Conservation (phyloP, 371 early-diverging fungal genomes). For the Mortierella sp. region DNA sequence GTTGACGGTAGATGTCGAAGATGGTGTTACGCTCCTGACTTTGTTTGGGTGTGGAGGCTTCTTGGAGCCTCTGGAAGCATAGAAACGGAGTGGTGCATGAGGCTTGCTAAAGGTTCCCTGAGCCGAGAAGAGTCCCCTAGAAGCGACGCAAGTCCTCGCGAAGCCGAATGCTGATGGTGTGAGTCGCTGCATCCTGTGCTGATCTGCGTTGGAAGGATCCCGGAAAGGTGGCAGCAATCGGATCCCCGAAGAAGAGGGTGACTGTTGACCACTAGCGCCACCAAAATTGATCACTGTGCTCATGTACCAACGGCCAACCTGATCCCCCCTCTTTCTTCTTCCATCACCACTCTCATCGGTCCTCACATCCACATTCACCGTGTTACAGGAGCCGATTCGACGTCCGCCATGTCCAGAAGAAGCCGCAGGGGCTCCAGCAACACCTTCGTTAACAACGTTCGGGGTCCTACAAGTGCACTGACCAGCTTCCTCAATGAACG, state of each 20-base stretch:
- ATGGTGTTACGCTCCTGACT: constrained; percentile 21
- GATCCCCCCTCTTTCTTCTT: not conserved
- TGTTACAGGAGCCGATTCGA: not conserved
- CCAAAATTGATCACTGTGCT: constrained; percentile 1
- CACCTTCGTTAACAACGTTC: constrained; percentile 60
- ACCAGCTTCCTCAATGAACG: constrained; percentile 78
- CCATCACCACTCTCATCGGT: not conserved
- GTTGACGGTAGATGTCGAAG: constrained; percentile 27
- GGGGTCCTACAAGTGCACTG: constrained; percentile 78
- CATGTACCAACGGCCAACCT: not conserved
- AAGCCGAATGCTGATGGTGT: constrained; percentile 7
- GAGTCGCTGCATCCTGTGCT: constrained; percentile 20
- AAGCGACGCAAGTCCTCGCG: constrained; percentile 5
- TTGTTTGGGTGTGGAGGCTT: constrained; percentile 43
- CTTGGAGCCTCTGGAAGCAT: constrained; percentile 14
- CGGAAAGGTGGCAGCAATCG: not conserved
- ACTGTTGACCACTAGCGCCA: constrained; percentile 21
- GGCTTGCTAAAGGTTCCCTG: not conserved
- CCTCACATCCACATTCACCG: not conserved
- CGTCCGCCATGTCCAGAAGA: constrained; percentile 38
- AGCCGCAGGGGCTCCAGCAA: constrained; percentile 23
- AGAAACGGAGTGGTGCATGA: constrained; percentile 6
- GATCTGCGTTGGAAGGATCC: constrained; percentile 1
- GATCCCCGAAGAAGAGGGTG: constrained; percentile 2
- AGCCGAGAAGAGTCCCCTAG: not conserved